These are phyloP conservation scores for Aspergillus tanneri DNA, from an alignment of 2,329 filamentous ascomycete species.

Conservation along the genomic window DNA sequence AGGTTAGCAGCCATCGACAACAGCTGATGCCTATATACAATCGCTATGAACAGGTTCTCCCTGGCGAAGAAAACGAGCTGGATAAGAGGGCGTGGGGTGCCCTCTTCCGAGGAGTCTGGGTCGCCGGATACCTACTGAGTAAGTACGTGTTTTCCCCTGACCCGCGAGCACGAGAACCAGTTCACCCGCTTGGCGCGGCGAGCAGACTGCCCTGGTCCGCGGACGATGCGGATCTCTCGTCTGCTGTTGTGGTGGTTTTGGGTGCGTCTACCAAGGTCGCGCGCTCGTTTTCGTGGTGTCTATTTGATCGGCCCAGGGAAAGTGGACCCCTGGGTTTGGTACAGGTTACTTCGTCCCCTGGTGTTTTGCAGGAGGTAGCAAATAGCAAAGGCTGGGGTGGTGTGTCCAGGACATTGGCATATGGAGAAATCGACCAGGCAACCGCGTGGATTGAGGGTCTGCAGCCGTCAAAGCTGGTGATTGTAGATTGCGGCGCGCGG, in stretches of 20 bases:
- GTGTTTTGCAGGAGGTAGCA: neutral
- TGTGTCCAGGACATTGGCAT: neutral
- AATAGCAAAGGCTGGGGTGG: neutral
- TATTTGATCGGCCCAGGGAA: neutral
- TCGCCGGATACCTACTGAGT: conserved; percentile 33
- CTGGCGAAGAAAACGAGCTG: too few relatives aligned
- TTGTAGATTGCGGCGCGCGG: conserved; percentile 5
- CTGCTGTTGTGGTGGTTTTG: conserved; percentile 35
- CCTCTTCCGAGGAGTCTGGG: conserved; percentile 27
- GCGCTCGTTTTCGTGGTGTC: conserved; percentile 18
- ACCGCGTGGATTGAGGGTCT: conserved; percentile 7
- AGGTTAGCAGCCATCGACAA: conserved; percentile 38
- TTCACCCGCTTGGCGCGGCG: conserved; percentile 15
- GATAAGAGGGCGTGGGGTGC: conserved; percentile 19
- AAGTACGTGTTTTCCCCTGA: conserved; percentile 30
- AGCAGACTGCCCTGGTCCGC: conserved; percentile 28
- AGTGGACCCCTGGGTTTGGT: conserved; percentile 11
- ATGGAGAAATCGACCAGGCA: conserved; percentile 5
- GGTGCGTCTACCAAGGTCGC: conserved; percentile 30
- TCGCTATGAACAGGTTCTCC: conserved; percentile 36
- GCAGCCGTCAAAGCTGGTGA: conserved; percentile 9
- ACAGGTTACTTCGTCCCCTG: conserved; percentile 13
- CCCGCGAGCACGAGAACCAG: neutral
- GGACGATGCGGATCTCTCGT: conserved; percentile 33
- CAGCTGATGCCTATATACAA: conserved; percentile 48